Base-by-base conservation (phyloP, 129 eudicot species). In the Mikania micrantha region DNA sequence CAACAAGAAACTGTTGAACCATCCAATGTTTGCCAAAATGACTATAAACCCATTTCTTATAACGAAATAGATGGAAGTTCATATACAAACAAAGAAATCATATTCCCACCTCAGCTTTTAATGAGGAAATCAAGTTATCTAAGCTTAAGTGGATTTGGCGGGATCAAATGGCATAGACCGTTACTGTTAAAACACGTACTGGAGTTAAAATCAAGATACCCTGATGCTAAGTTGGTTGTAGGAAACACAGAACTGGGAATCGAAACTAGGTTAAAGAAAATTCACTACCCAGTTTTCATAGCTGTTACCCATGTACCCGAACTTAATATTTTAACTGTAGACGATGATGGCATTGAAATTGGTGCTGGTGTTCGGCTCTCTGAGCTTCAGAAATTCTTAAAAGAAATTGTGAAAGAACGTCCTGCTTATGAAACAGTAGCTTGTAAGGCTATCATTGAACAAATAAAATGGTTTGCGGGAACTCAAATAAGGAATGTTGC, bases 391-490 rank as follows among this genome's bases (percentile, higher is more conserved):
- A 77, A 60, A 34, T 64, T 67, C 31, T 52, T 94, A 15, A 81
- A 75, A 77, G 57, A 69, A 62, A 77, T 74, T 62, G 20, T 71
- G 0, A 24, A 60, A 10, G 82, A 87, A 64, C 97, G 88, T 39
- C 70, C 81, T 21, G 11, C 77, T 56, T 66, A 79, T 76, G 93
- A 94, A 81, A 87, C 88, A 61, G 81, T 93, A 44, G 72, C 95
- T 5, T 87, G 90, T 61, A 79, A 75, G 58, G 87, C 97, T 39
- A 74, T 94, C 50, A 69, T 81, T 40, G 93, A 87, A 40, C 99
- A 94, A 76, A 60, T 90, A 67, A 94, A 84, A 81, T 94, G 97
- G 99, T 94, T 94, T 82, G 99, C 97, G 4, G 99, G 99, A 66
- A 83, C 85, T 10, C 99, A 94, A 57, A 94, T 94, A 72, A 79